Evolutionary conservation across 306 rosid species (phyloP), one percentile per base, ranked within the genome.

Genomic region (Senna siamea): DNA sequence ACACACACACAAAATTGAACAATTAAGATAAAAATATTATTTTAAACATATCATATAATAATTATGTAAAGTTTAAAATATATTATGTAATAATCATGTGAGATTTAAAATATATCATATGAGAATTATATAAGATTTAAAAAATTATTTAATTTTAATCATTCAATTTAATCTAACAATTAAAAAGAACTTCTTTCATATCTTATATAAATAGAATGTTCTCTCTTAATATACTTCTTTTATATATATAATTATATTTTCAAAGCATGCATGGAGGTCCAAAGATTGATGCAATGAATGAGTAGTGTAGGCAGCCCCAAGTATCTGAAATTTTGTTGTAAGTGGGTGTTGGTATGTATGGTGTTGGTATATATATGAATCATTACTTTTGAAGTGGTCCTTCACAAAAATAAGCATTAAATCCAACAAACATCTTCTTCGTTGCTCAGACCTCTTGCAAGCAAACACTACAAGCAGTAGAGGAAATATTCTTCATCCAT

Each of bases 341-440:
- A 70, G 66, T 72, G 56, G 30, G 30, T 26, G 30, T 26, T 26
- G 30, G 30, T 26, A 26, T 26, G 30, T 26, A 26, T 1, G 30
- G 30, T 26, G 30, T 26, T 26, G 30, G 30, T 26, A 26, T 26
- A 26, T 65, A 2, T 10, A 18, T 65, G 22, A 50, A 69, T 76
- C 55, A 80, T 78, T 80, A 67, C 78, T 44, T 75, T 72, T 69
- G 17, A 22, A 41, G 90, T 88, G 89, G 89, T 85, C 89, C 92
- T 47, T 68, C 70, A 47, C n/a, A 62, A 48, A 60, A 30, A 75
- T 4, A 81, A 72, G 72, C 64, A 46, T 64, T 55, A 73, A 82
- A 85, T 76, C 70, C 75, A 80, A 73, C 76, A 70, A 77, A 74
- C 76, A 80, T 64, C 68, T 65, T 57, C 67, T 58, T 84, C 48